Evolutionary conservation across 163 green algal species (phyloP).

Genomic region (Scenedesmus sp.): DNA sequence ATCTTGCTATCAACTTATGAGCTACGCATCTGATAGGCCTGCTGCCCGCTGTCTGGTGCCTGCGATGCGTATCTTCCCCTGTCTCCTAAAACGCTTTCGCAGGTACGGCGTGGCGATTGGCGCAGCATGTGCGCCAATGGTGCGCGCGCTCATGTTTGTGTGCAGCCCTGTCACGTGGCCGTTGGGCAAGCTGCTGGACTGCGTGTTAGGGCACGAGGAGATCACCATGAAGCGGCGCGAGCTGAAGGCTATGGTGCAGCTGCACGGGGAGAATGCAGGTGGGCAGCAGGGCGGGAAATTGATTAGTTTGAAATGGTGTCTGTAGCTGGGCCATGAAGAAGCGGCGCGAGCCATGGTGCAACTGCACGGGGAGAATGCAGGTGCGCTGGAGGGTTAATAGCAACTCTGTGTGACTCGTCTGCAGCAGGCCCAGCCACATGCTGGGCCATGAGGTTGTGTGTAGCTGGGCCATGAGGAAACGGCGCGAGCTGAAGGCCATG

Average conservation of each 20-base stretch:
- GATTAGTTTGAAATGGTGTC: not conserved
- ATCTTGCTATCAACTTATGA: too few relatives aligned
- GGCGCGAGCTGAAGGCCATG: slow-evolving; percentile 86
- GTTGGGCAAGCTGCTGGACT: slow-evolving; percentile 89
- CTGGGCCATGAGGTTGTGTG: too few relatives aligned
- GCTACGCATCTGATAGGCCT: too few relatives aligned
- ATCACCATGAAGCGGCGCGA: slow-evolving; percentile 68
- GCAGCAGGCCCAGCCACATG: too few relatives aligned
- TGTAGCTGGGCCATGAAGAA: not conserved
- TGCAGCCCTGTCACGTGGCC: slow-evolving; percentile 76
- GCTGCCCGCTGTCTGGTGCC: too few relatives aligned
- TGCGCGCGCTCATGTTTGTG: slow-evolving; percentile 80
- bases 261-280: slow-evolving; percentile 71
- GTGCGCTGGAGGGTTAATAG: not conserved
- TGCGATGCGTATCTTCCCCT: too few relatives aligned
- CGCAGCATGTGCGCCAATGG: slow-evolving; percentile 74
- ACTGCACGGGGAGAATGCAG: not conserved
- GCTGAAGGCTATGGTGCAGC: slow-evolving; percentile 87
- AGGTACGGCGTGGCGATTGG: slow-evolving; percentile 47
- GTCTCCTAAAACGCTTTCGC: too few relatives aligned
- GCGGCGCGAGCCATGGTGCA: not conserved
- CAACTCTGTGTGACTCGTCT: too few relatives aligned
- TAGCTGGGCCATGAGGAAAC: not conserved
- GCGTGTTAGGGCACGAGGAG: slow-evolving; percentile 75
- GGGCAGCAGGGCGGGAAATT: not conserved